These are phyloP conservation scores for Ophiosphaerella herpotricha DNA, from an alignment of 2,329 filamentous ascomycete species.

Conservation along the genomic window DNA sequence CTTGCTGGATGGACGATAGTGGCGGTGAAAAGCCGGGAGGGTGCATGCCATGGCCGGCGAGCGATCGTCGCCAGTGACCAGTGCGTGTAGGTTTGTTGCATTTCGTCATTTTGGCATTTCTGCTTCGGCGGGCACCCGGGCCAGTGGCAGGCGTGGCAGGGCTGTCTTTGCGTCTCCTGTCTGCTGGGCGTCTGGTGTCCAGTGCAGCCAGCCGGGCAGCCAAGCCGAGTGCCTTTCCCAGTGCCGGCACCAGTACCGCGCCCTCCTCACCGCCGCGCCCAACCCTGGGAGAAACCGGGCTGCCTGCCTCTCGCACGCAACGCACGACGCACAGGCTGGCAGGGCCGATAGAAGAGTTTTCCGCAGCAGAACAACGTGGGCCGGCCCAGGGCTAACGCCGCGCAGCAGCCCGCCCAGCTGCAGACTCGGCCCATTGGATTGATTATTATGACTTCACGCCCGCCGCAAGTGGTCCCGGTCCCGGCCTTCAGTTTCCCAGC, in stretches of 20 bases:
- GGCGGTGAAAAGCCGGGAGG: conserved; percentile 19
- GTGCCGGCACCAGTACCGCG: conserved; percentile 24
- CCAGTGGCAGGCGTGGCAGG: no score
- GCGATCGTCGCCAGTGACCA: no score
- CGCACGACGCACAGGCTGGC: conserved; percentile 12
- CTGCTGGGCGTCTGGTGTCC: background rate
- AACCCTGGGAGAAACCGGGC: conserved; percentile 29
- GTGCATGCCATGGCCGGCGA: background rate
- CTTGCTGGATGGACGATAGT: conserved; percentile 13
- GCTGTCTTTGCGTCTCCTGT: background rate
- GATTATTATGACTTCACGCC: conserved; percentile 45
- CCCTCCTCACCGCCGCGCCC: conserved; percentile 31
- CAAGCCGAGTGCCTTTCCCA: conserved; percentile 5
- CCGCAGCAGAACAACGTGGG: conserved; percentile 31
- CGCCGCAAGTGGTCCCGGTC: conserved; percentile 11
- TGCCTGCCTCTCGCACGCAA: conserved; percentile 27
- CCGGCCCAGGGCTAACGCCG: conserved; percentile 41
- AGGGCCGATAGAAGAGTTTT: conserved; percentile 45
- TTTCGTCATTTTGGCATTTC: no score
- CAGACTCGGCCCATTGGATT: conserved; percentile 26
- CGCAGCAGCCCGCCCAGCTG: conserved; percentile 31
- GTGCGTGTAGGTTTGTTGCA: no score
- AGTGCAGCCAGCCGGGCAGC: background rate
- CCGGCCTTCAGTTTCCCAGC: conserved; percentile 15
- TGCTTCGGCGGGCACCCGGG: no score